A percentile compares a stretch with the other conserved stretches of the same genome.
These are phyloP conservation scores for Argentina anserina DNA, from an alignment of 306 rosid genomes.

Conservation along the genomic window DNA sequence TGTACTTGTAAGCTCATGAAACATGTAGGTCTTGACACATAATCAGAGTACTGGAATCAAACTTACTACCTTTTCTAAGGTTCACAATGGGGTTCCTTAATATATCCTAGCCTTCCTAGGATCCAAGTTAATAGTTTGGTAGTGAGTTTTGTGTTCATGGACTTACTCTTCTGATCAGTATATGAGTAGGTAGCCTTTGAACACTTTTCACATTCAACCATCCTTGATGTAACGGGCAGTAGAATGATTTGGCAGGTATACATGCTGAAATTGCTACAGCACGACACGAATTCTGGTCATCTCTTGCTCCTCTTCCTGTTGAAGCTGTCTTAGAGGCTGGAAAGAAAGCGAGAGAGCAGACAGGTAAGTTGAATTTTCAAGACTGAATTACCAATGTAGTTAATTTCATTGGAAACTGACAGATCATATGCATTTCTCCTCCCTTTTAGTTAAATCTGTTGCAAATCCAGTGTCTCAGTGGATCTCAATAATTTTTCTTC, in stretches of 20 bases:
- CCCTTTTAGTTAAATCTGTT: not conserved
- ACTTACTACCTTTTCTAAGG: not conserved
- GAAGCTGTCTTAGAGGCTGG: conserved; percentile 76
- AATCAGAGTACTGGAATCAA: not conserved
- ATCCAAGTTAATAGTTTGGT: not conserved
- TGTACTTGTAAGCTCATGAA: not conserved
- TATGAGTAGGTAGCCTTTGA: not conserved
- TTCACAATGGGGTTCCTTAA: not conserved
- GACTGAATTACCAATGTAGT: not conserved
- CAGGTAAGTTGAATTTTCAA: conserved; percentile 34
- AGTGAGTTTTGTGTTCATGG: not conserved
- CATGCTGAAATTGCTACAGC: conserved; percentile 76
- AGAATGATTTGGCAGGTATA: conserved; percentile 52
- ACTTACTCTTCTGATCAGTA: not conserved
- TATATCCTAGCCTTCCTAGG: not conserved
- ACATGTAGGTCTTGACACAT: not conserved
- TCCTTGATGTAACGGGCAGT: not conserved
- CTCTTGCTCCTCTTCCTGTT: conserved; percentile 57
- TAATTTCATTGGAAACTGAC: not conserved
- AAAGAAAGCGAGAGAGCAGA: conserved; percentile 63
- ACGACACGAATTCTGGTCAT: conserved; percentile 72
- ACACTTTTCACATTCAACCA: not conserved
- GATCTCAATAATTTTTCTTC: not conserved
- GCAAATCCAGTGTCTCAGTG: not conserved
- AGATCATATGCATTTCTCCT: not conserved